phyloP scores from a whole-genome alignment of 129 eudicot species.

The Artemisia tridentata region DNA sequence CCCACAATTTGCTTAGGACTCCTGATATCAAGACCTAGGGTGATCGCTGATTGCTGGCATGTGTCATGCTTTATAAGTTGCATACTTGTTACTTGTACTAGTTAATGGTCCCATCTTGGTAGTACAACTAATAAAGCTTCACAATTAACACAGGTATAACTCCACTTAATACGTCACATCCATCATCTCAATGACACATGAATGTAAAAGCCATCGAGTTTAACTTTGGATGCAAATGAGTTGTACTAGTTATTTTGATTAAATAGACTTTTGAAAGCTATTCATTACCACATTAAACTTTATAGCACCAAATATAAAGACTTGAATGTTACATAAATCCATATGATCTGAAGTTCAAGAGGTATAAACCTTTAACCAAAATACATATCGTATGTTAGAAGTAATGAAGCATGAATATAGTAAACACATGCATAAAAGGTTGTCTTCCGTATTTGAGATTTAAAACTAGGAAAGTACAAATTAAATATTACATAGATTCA shows the following conservation, averaged over 20 bases:
- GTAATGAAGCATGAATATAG: background rate
- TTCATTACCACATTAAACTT: conserved; percentile 1
- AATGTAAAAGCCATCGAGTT: conserved; percentile 17
- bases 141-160: conserved; percentile 22
- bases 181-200: conserved; percentile 21
- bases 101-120: conserved; percentile 19
- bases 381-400: background rate
- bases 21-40: conserved; percentile 17
- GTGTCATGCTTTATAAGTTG: conserved; percentile 28
- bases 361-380: conserved; percentile 10
- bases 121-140: conserved; percentile 11
- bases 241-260: background rate
- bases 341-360: background rate
- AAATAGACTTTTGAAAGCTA: background rate
- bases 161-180: conserved; percentile 22
- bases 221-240: conserved; percentile 22
- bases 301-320: background rate
- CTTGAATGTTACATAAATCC: background rate
- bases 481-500: background rate
- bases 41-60: conserved; percentile 19
- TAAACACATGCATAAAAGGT: background rate
- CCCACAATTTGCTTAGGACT: conserved; percentile 35
- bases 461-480: background rate
- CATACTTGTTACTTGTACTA: conserved; percentile 25
- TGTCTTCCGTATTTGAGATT: background rate